A percentile compares a stretch with the other conserved stretches of the same genome.
These are phyloP conservation scores for Drechslera avenae DNA, from an alignment of 2,329 filamentous ascomycete genomes.

Conservation along the genomic window DNA sequence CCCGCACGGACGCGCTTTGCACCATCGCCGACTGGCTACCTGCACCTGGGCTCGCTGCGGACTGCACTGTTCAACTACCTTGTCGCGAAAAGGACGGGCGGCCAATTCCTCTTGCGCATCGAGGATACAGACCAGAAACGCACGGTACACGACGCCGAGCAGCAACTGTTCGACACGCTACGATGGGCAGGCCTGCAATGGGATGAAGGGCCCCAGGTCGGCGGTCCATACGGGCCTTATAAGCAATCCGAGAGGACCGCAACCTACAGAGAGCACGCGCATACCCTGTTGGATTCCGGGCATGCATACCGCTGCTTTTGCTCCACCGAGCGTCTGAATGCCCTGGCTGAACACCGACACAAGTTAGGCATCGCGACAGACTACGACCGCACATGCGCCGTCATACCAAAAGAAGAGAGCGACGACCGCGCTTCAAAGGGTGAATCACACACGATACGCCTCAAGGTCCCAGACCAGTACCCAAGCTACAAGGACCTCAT, in stretches of 20 bases:
- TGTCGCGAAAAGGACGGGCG: conserved; percentile 82
- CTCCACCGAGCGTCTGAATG: conserved; percentile 70
- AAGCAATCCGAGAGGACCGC: conserved; percentile 81
- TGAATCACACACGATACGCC: conserved; percentile 76
- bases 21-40: conserved; percentile 90
- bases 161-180: conserved; percentile 77
- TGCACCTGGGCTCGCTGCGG: conserved; percentile 88
- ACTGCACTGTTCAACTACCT: conserved; percentile 97
- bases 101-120: conserved; percentile 87
- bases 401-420: conserved; percentile 69
- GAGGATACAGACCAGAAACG: conserved; percentile 96
- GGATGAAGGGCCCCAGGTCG: conserved; percentile 89
- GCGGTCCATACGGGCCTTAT: conserved; percentile 83
- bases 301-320: conserved; percentile 96
- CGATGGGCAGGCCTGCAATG: conserved; percentile 87
- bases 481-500: conserved; percentile 76
- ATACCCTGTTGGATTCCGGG: conserved; percentile 69
- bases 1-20: conserved; percentile 79
- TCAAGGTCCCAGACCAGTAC: conserved; percentile 67
- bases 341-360: conserved; percentile 67
- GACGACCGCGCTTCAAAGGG: conserved; percentile 70
- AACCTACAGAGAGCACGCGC: conserved; percentile 73
- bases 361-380: conserved; percentile 63
- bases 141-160: conserved; percentile 78
- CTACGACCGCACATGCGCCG: conserved; percentile 75